Evolutionary conservation across 1,284 basidiomycete species (phyloP), one percentile per base, ranked within the genome.

Genomic region (Fomes fomentarius): DNA sequence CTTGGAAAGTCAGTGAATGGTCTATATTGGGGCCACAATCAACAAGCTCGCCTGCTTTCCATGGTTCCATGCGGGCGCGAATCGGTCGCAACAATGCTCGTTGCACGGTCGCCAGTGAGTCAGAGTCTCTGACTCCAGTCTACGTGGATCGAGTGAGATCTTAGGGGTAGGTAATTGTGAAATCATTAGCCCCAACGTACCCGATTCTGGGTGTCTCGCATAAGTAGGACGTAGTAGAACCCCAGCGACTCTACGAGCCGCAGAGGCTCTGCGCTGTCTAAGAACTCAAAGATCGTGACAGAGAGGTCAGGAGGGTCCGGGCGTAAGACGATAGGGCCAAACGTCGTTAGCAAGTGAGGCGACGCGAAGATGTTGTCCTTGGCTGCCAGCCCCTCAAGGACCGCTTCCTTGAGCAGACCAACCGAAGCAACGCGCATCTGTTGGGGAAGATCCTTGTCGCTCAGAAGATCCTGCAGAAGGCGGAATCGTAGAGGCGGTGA

Each of bases 401-500:
- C 71, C 1, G 82, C 80, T 50, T 89, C 86, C 66, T 86, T 89
- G 2, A 89, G 74, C 5, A 91, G 72, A 0, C 84, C 83, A 2
- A 91, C 74, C 0, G 84, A 79, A 0, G 88, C 85, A 0, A 82
- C 79, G 9, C 83, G 76, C 77, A 91, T 85, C 62, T 85, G 84
- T 0, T 83, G 83, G 43, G 80, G 79, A 15, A 77, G 70, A 45
- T 80, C 73, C 15, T 61, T 54, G 8, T 72, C 71, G 2, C 79
- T 74, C 12, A 89, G 73, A 22, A 76, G 61, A 33, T 82, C 82
- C 7, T 73, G 67, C 3, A 91, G 74, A 8, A 85, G 69, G 30
- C 80, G 75, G 22, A 89, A 71, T 4, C 80, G 79, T 1, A 82
- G 60, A 33, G 71, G 64, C 0, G 81, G 67, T 1, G 81, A 78